These are phyloP conservation scores for Cystobasidium tubakii DNA, from an alignment of 768 basidiomycete species.

Conservation along the genomic window DNA sequence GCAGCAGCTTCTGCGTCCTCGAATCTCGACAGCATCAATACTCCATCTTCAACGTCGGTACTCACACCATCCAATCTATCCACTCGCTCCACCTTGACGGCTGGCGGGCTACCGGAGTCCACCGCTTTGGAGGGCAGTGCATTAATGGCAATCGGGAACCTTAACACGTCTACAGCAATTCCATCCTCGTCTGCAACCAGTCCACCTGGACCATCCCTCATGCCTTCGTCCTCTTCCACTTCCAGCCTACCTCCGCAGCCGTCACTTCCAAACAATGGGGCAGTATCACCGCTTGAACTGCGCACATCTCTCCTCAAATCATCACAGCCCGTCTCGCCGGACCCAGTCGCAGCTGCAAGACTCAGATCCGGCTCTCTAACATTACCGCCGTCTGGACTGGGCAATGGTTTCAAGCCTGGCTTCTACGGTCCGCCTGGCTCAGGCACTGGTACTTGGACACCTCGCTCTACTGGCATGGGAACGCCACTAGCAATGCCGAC, in stretches of 20 bases:
- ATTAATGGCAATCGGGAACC: background rate
- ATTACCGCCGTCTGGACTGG: slow-evolving; percentile 21
- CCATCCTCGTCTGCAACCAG: background rate
- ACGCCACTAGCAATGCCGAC: slow-evolving; percentile 26
- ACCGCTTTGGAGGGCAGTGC: background rate
- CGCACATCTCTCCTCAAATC: slow-evolving; percentile 13
- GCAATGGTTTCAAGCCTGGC: slow-evolving; percentile 32
- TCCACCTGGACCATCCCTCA: background rate
- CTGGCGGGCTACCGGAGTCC: background rate
- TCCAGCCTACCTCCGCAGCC: background rate
- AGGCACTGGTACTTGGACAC: slow-evolving; percentile 20
- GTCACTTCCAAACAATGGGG: background rate
- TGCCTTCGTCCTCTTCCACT: background rate
- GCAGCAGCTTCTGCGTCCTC: background rate
- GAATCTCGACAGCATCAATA: background rate
- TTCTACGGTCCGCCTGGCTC: slow-evolving; percentile 33
- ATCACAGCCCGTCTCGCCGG: slow-evolving; percentile 22
- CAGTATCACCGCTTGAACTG: background rate
- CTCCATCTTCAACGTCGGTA: background rate
- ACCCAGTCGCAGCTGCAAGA: slow-evolving; percentile 15
- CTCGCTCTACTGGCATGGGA: slow-evolving; percentile 15
- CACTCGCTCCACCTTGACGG: background rate
- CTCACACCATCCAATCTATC: background rate
- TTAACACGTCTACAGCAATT: background rate
- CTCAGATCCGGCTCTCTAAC: slow-evolving; percentile 17